Percentiles rank a stretch among this genome's conserved stretches.
phyloP scores from a whole-genome alignment of 2,329 filamentous ascomycete genomes.

The Trichoderma lentiforme region DNA sequence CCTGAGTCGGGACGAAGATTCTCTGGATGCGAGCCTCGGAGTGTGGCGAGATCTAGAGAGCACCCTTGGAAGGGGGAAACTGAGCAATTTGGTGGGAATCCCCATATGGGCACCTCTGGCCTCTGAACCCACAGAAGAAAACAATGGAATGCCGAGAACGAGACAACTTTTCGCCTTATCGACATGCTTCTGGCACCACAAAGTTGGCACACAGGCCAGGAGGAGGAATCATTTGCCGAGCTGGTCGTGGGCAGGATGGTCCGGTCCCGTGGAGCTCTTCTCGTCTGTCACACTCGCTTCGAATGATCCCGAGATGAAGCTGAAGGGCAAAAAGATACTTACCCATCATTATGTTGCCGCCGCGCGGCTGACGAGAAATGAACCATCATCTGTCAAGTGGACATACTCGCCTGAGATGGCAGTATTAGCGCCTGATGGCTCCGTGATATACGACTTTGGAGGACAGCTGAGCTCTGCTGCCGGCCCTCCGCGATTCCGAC shows the following conservation, averaged over 20 bases:
- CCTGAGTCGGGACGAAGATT: conserved; percentile 33
- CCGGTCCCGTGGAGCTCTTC: conserved; percentile 33
- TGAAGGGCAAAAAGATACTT: conserved; percentile 31
- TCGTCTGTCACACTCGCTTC: conserved; percentile 32
- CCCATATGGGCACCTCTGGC: conserved; percentile 31
- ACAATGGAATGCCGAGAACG: conserved; percentile 25
- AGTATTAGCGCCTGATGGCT: conserved; percentile 30
- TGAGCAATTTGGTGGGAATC: conserved; percentile 32
- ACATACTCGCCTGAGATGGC: conserved; percentile 34
- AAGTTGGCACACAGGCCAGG: conserved; percentile 25
- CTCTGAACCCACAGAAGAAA: conserved; percentile 7
- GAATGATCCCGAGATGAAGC: conserved; percentile 27
- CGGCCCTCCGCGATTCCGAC: conserved; percentile 24
- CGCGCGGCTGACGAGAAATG: conserved; percentile 34
- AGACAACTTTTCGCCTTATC: conserved; percentile 34
- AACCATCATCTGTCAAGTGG: conserved; percentile 31
- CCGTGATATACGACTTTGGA: conserved; percentile 33
- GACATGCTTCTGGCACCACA: conserved; percentile 38
- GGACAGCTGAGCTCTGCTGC: background rate
- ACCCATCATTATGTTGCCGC: conserved; percentile 36
- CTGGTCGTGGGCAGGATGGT: conserved; percentile 39
- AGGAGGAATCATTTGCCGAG: conserved; percentile 33
- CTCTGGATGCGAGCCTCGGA: conserved; percentile 33
- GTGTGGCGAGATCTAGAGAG: conserved; percentile 32
- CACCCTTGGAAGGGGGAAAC: conserved; percentile 29